Conservation (phyloP, 2,329 filamentous ascomycete genomes). For the Penicillium sp. region DNA sequence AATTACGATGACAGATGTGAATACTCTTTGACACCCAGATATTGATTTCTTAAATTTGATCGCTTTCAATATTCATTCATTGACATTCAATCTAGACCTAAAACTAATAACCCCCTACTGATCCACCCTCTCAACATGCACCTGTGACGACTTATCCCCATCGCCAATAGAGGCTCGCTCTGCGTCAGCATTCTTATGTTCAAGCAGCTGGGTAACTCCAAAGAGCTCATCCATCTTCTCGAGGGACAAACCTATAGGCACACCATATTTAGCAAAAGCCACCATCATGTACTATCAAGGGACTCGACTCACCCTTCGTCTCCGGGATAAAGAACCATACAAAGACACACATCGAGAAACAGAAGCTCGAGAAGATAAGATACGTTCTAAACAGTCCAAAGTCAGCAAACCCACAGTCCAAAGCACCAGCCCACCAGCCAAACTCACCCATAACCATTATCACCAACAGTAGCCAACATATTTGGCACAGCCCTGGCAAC, state of each 20-base stretch:
- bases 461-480: conserved; percentile 60
- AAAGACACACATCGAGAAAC: conserved; percentile 63
- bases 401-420: conserved; percentile 26
- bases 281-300: background rate
- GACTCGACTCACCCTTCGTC: conserved; percentile 58
- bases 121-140: conserved; percentile 15
- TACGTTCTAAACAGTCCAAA: conserved; percentile 56
- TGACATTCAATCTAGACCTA: background rate
- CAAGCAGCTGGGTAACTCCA: conserved; percentile 53
- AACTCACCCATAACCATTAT: conserved; percentile 49
- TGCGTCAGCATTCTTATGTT: conserved; percentile 21
- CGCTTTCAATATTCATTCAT: background rate
- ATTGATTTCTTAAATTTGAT: background rate
- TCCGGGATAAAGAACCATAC: conserved; percentile 69
- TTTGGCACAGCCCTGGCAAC: conserved; percentile 66
- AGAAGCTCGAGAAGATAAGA: conserved; percentile 67
- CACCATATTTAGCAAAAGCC: background rate
- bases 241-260: conserved; percentile 45
- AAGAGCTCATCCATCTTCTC: conserved; percentile 68
- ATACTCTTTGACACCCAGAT: background rate
- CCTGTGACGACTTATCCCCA: conserved; percentile 10
- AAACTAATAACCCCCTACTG: background rate
- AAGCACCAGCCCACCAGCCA: background rate
- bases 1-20: conserved; percentile 12
- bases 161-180: conserved; percentile 14